A percentile compares a stretch with the other conserved stretches of the same genome.
Conservation (phyloP, 2,329 filamentous ascomycete species). For the Venturia carpophila region DNA sequence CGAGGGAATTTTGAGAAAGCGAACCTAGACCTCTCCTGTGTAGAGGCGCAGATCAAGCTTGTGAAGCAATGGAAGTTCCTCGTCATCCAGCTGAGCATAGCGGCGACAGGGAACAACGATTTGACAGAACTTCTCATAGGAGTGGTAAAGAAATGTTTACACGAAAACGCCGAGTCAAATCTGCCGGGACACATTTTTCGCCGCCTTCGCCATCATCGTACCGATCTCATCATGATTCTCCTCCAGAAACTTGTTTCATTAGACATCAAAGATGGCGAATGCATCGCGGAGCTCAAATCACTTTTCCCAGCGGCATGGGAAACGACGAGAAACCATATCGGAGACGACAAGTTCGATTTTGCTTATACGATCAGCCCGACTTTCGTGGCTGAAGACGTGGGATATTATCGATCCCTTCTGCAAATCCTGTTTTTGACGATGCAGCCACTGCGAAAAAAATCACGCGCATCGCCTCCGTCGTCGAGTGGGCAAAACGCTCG, state of each 20-base stretch:
- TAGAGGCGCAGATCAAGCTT: conserved; percentile 82
- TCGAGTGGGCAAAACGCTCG: neutral
- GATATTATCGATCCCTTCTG: conserved; percentile 76
- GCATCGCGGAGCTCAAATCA: conserved; percentile 43
- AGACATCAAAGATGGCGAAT: conserved; percentile 42
- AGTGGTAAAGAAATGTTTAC: conserved; percentile 69
- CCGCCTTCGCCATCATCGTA: conserved; percentile 65
- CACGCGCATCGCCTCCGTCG: neutral
- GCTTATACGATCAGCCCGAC: conserved; percentile 39
- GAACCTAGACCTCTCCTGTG: conserved; percentile 83
- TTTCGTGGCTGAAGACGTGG: conserved; percentile 47
- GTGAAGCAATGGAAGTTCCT: conserved; percentile 87
- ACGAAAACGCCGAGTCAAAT: conserved; percentile 64
- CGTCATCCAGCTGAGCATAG: conserved; percentile 61
- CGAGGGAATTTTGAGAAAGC: conserved; percentile 74
- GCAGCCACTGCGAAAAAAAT: conserved; percentile 47
- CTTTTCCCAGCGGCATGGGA: conserved; percentile 55
- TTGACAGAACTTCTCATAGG: conserved; percentile 50
- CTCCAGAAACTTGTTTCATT: conserved; percentile 66
- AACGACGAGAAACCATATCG: conserved; percentile 48
- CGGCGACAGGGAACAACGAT: conserved; percentile 50
- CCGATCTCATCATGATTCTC: conserved; percentile 73
- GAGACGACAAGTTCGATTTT: conserved; percentile 48
- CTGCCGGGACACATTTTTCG: conserved; percentile 76
- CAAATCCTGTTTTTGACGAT: conserved; percentile 79